Base-by-base conservation (phyloP, 2,329 filamentous ascomycete species). In the Alternaria viburni region DNA sequence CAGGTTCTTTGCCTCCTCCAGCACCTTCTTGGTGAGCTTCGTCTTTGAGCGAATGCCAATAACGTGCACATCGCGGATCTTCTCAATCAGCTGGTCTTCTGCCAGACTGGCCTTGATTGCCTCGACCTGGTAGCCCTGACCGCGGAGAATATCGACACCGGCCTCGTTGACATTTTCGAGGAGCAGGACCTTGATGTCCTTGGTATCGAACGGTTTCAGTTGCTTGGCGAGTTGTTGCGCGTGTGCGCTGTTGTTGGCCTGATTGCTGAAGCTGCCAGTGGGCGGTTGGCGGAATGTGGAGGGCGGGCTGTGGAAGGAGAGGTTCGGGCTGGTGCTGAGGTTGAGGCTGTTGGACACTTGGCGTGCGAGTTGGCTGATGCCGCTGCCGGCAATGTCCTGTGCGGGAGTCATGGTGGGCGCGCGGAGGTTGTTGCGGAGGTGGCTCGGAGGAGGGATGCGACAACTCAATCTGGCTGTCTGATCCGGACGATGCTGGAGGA, bases 1-100 rank as follows among this genome's bases (percentile, higher is more conserved):
- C 57, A 99, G 87, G 80, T 97, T 97, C 84, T 94, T 96, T 59
- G 96, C 96, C 79, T 96, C 90, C 60, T 88, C 87, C 65, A 99
- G 87, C 26, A 99, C 92, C 75, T 90, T 90, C 67, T 91, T 90
- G 9, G 90, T 95, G 78, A 99, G 88, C 84, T 96, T 97, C 32
- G 96, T 99, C 86, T 99, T 99, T 63, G 95, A 98, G 69, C 96
- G 92, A 74, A 99, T 98, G 69, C 96, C 96, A 78, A 99, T 96
- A 75, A 98, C 96, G 78, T 99, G 96, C 26, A 97, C 92, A 79
- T 97, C 92, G 65, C 93, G 97, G 77, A 99, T 99, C 87, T 97
- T 99, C 84, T 97, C 91, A 79, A 99, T 97, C 74, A 99, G 88
- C 83, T 98, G 87, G 72, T 96, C 93, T 79, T 99, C 96, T 0